Evolutionary conservation across 352 stramenopile species (phyloP).

Genomic region (Globisporangium takayamanum): DNA sequence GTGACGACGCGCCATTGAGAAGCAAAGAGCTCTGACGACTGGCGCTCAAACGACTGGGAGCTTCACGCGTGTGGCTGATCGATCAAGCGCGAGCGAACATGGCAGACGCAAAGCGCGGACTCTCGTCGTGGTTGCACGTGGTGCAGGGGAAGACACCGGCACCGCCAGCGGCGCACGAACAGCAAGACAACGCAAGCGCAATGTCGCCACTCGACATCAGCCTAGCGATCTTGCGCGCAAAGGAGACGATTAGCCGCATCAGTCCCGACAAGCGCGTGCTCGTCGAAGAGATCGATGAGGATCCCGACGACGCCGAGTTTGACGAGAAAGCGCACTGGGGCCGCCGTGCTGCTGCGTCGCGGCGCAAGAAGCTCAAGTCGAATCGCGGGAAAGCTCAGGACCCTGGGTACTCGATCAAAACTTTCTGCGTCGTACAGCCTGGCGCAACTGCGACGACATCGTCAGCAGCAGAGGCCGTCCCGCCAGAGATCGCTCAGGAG

Average conservation of each 20-base stretch:
- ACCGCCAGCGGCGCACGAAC: background rate
- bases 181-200: background rate
- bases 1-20: no score
- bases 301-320: slow-evolving; percentile 68
- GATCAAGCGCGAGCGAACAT: slow-evolving; percentile 10
- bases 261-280: slow-evolving; percentile 44
- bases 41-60: slow-evolving; percentile 3
- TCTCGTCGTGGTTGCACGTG: slow-evolving; percentile 36
- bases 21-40: no score
- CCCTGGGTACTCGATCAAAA: slow-evolving; percentile 45
- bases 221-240: slow-evolving; percentile 27
- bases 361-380: slow-evolving; percentile 12
- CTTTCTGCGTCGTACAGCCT: slow-evolving; percentile 37
- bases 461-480: background rate
- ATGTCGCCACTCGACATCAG: slow-evolving; percentile 37
- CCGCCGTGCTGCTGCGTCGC: slow-evolving; percentile 24
- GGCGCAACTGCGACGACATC: no score
- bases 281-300: slow-evolving; percentile 65
- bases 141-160: background rate
- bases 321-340: slow-evolving; percentile 63
- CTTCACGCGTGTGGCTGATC: background rate
- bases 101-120: slow-evolving; percentile 20
- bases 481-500: background rate
- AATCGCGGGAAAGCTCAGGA: slow-evolving; percentile 30
- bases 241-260: slow-evolving; percentile 42